A percentile compares a stretch with the other conserved stretches of the same genome.
These are phyloP conservation scores for Verbascum thapsus DNA, from an alignment of 257 asterid genomes.

Conservation along the genomic window DNA sequence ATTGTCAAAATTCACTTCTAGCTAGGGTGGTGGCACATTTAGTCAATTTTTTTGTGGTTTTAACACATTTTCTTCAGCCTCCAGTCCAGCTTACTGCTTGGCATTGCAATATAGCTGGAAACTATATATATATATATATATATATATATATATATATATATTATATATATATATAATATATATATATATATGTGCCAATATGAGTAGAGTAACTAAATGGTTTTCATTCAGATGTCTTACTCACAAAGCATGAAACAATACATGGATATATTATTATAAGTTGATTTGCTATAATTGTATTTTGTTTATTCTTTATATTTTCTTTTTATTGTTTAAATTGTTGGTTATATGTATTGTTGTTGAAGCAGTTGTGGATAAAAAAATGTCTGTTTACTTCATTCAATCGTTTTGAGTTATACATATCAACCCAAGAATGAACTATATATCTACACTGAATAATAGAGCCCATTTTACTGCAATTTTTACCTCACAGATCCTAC, in stretches of 20 bases:
- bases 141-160: too few relatives aligned
- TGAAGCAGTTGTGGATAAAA: constrained; percentile 39
- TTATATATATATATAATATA: too few relatives aligned
- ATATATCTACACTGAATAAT: too few relatives aligned
- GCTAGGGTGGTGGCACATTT: too few relatives aligned
- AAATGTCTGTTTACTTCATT: not conserved
- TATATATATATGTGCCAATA: too few relatives aligned
- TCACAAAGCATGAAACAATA: not conserved
- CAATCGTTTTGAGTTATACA: too few relatives aligned
- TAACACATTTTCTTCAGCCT: not conserved
- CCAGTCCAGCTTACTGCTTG: not conserved
- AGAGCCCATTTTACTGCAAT: too few relatives aligned
- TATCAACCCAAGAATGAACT: too few relatives aligned
- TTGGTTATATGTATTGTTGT: constrained; percentile 43
- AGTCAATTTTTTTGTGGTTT: too few relatives aligned
- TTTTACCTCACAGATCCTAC: too few relatives aligned
- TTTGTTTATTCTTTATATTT: constrained; percentile 1
- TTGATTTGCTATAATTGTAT: constrained; percentile 44
- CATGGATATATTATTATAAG: constrained; percentile 41
- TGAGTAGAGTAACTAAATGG: not conserved
- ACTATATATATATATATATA: not conserved
- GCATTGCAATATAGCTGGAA: not conserved
- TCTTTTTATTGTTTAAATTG: constrained; percentile 32
- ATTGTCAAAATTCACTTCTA: too few relatives aligned
- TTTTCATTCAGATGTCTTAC: too few relatives aligned